Conservation (phyloP, 208 protist genomes). For the Crithidia bombi region DNA sequence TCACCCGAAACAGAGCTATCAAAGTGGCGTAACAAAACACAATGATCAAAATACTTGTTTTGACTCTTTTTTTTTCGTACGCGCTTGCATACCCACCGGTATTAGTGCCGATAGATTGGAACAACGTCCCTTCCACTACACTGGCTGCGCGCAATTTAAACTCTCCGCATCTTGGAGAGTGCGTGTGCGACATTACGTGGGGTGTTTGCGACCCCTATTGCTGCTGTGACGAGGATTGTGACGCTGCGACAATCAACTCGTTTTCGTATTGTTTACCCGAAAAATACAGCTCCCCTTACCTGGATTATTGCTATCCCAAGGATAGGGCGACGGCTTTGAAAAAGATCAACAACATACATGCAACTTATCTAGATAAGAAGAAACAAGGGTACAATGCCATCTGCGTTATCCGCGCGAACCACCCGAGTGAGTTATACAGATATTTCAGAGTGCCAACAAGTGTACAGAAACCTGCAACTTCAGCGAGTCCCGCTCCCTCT, state of each 20-base stretch:
- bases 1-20: neutral
- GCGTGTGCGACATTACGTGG: slow-evolving; percentile 73
- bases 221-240: slow-evolving; percentile 80
- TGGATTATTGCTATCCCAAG: slow-evolving; percentile 61
- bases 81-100: slow-evolving; percentile 36
- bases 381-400: slow-evolving; percentile 39
- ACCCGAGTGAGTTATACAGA: slow-evolving; percentile 55
- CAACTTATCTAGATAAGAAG: slow-evolving; percentile 47
- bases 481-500: neutral
- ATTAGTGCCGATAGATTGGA: slow-evolving; percentile 51
- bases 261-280: slow-evolving; percentile 73
- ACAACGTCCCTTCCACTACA: slow-evolving; percentile 32
- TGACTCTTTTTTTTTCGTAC: slow-evolving; percentile 9
- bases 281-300: slow-evolving; percentile 44
- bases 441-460: slow-evolving; percentile 72
- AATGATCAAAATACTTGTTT: slow-evolving; percentile 11
- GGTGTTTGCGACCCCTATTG: slow-evolving; percentile 77
- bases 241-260: slow-evolving; percentile 17
- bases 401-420: slow-evolving; percentile 72
- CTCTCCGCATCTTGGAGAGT: slow-evolving; percentile 78
- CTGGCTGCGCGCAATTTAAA: slow-evolving; percentile 56
- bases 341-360: slow-evolving; percentile 48
- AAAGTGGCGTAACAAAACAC: no score
- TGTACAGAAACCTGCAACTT: slow-evolving; percentile 36
- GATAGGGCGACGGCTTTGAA: slow-evolving; percentile 41